Base-by-base conservation (phyloP, 768 basidiomycete genomes). In the Lactarius pseudohatsudake region DNA sequence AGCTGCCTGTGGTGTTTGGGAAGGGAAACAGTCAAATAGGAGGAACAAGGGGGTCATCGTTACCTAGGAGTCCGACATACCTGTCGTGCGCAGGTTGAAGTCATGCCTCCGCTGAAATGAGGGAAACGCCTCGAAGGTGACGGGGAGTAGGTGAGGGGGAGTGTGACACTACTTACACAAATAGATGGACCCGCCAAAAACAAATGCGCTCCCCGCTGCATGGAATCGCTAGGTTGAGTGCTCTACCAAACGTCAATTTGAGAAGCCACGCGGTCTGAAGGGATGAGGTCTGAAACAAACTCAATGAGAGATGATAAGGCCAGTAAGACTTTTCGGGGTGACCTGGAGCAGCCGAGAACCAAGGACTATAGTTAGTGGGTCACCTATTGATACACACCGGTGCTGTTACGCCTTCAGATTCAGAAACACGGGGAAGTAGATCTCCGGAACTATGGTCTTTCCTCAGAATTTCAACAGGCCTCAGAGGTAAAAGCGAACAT, bases 11-110 rank as follows among this genome's bases (percentile, higher is more conserved):
- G 38, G 38, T 16, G 38, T 40, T 40, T 40, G 38, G 13, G 15
- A 40, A 15, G 13, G 38, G 5, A 1, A 4, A 83, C 74, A 57
- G 80, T 15, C 16, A 5, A 15, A 40, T 15, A 13, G 20, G 20
- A 45, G 43, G 43, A 45, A 45, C 43, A 10, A 45, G 43, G 20
- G 10, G 18, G 36, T 11, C 36, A 11, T 36, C 10, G 36, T 36
- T 36, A 36, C 36, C 45, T 10, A 47, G 3, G n/a, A n/a, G 43
- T n/a, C 43, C 20, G 20, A 22, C 4, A 20, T 43, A 18, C 43
- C 8, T 4, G 18, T 43, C 41, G 20, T 9, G 20, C 9, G 20
- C 20, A n/a, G n/a, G 10, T 47, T n/a, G 20, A 47, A n/a, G 45
- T 47, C 45, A 47, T 47, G 20, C 45, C n/a, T n/a, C 16, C 22